Base-by-base conservation (phyloP, 139 green algal genomes). In the Volvox africanus region DNA sequence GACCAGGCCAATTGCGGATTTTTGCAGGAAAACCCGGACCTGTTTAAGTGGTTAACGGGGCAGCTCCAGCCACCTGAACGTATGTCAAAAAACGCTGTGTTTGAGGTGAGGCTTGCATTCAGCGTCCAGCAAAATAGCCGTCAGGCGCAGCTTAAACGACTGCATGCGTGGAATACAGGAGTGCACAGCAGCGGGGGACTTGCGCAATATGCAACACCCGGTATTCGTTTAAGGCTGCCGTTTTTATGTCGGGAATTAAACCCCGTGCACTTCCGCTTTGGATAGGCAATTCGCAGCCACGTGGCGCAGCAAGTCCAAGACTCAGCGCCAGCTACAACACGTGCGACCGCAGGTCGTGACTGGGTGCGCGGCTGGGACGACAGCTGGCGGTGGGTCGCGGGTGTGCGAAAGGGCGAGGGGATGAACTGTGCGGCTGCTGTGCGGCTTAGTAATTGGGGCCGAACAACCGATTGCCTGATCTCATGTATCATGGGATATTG, bases 21-120 rank as follows among this genome's bases (percentile, higher is more conserved):
- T 67, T 22, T 61, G 50, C 93, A 96, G 93, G 97, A 98, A 50
- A 98, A 98, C 90, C 97, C 97, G 13, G 96, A 98, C 75, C 92
- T 98, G 21, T 98, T 96, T 93, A 98, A 97, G 90, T 98, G 95
- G 94, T 91, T 98, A 0, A 98, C 97, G 1, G 94, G 94, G 1
- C 97, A 97, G 76, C 68, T 93, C 61, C n/a, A 89, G 9, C 61
- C 92, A 17, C 93, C 96, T 20, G 87, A 94, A n/a, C 30, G 89
- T 2, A 81, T 98, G 84, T 33, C 24, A 9, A n/a, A 76, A 6
- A 98, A 98, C 86, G 19, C 61, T 19, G 92, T 94, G 0, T 97
- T 96, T 87, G 88, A 88, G 93, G 93, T 93, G 30, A 13, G 81
- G 20, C 82, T 73, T 28, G 65, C 44, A 55, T 55, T 55, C 44